Base-by-base conservation (phyloP, 345 rosid species). In the Heritiera littoralis region DNA sequence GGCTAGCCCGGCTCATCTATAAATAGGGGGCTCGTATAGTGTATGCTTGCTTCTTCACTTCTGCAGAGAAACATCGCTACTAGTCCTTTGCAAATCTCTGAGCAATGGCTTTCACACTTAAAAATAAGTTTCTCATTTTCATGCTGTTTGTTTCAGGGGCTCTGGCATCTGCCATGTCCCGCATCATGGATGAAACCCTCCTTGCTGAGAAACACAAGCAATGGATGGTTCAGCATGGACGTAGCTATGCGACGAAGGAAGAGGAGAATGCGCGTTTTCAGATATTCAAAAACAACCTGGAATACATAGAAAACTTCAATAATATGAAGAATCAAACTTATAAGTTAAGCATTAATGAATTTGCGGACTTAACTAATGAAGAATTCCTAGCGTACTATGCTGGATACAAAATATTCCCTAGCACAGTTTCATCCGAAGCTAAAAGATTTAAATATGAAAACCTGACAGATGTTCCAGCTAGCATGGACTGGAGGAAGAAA, bases 281-380 rank as follows among this genome's bases (percentile, higher is more conserved):
- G 32, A 87, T 83, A 9, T 90, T 90, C 72, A 86, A 79, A 81
- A 82, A 76, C 56, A 91, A 88, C 76, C 68, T 89, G 65, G 73
- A 86, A 51, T 84, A 79, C 18, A 77, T 89, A 0, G 83, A 88
- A 11, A 76, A 67, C 8, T 87, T 83, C 79, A 89, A 87, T 78
- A 83, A 79, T 12, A 80, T 66, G 0, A 70, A 68, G 32, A 84
- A 75, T 49, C 66, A 0, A 54, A 76, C 83, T 59, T 88, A 80
- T 71, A 74, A 52, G 65, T 59, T 86, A 43, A 83, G 86, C 28
- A 49, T 83, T 63, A 93, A 93, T 43, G 74, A 78, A 35, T 90
- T 90, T 83, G 82, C 93, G 12, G 90, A 92, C 76, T 78, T 86
- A 12, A 86, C 88, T 1, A 46, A 80, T 1, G 83, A 91, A 48